Conservation (phyloP, 2,329 filamentous ascomycete genomes). For the Cordyceps tenuipes region DNA sequence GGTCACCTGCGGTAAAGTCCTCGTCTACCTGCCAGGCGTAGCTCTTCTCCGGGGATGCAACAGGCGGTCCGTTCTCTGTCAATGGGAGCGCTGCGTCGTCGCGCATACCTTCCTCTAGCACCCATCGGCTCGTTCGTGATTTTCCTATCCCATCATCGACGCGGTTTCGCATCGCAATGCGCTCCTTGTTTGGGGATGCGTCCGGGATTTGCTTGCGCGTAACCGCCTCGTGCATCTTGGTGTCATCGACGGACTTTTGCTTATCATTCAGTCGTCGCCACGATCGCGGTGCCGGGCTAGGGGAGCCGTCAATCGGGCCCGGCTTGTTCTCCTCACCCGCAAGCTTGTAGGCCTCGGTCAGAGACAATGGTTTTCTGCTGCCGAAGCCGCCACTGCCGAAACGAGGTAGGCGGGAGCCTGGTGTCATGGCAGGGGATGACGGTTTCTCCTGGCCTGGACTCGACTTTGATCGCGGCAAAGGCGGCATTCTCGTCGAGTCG, state of each 20-base stretch:
- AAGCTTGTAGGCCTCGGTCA: slow-evolving; percentile 34
- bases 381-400: slow-evolving; percentile 12
- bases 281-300: slow-evolving; percentile 41
- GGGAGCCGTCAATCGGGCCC: slow-evolving; percentile 34
- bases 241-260: slow-evolving; percentile 17
- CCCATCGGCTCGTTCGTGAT: slow-evolving; percentile 16
- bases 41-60: slow-evolving; percentile 40
- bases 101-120: slow-evolving; percentile 8
- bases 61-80: slow-evolving; percentile 19
- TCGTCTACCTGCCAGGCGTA: slow-evolving; percentile 49
- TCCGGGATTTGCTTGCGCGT: slow-evolving; percentile 14
- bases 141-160: slow-evolving; percentile 5
- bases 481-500: not conserved
- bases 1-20: slow-evolving; percentile 48
- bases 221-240: slow-evolving; percentile 19
- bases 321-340: slow-evolving; percentile 23
- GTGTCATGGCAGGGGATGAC: slow-evolving; percentile 12
- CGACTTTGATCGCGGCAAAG: slow-evolving; percentile 4
- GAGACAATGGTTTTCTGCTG: slow-evolving; percentile 26
- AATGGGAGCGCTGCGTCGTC: slow-evolving; percentile 27
- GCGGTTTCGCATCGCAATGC: slow-evolving; percentile 9
- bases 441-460: not conserved
- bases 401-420: slow-evolving; percentile 27
- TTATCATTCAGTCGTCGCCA: slow-evolving; percentile 27
- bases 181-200: slow-evolving; percentile 5